Base-by-base conservation (phyloP, 2,329 filamentous ascomycete genomes). In the Colletotrichum sidae region DNA sequence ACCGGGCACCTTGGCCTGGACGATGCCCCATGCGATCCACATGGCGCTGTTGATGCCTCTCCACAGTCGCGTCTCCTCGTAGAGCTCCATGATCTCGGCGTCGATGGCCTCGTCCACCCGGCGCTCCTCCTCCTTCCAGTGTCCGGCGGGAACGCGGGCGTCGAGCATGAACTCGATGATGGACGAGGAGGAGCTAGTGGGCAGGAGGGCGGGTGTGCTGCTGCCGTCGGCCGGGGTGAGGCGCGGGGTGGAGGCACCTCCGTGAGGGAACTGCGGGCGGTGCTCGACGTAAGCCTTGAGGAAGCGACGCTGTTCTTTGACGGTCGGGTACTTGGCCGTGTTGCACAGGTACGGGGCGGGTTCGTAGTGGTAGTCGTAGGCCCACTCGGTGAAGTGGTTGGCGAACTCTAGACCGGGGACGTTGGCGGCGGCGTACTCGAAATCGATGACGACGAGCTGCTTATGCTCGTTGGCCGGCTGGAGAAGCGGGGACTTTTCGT, bases 331-430 rank as follows among this genome's bases (percentile, higher is more conserved):
- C 57, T 81, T 78, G 57, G 81, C 80, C 6, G 86, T 86, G 72
- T 90, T 88, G 83, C 92, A 95, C 34, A 83, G 87, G 80, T 88
- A 88, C 0, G 93, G 82, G 38, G 79, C 80, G 35, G 82, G 80
- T 3, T 87, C 78, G 74, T 96, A 90, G 75, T 97, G 94, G 78
- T 99, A 99, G 79, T 99, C 95, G 83, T 98, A 98, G 71, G 93
- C 92, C 96, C 96, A 99, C 79, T 99, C 96, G 1, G 93, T 92
- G 78, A 99, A 99, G 78, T 99, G 96, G 76, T 99, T 99, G 63
- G 94, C 96, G 75, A 99, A 98, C 77, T 99, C 96, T 13, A 93
- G 84, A 1, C 94, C 96, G 0, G 89, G 89, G 0, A 90, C 84
- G 75, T 98, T 99, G 62, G 95, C 94, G 2, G 90, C 94, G 1